These are phyloP conservation scores for Diaporthe nobilis DNA, from an alignment of 2,329 filamentous ascomycete species.

Conservation along the genomic window DNA sequence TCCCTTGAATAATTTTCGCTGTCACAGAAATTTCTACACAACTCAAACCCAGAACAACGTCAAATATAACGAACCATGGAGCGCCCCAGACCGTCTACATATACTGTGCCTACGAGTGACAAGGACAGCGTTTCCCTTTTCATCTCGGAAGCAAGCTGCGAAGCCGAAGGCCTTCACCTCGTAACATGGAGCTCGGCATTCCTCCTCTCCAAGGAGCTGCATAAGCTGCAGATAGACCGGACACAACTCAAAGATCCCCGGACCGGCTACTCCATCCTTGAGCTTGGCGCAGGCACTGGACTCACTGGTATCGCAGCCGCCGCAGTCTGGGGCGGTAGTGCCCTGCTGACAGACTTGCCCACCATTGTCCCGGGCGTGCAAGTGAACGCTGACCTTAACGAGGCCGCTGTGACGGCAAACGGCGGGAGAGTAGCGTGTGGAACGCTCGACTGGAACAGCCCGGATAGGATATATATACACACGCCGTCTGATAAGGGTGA, in stretches of 20 bases:
- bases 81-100: slow-evolving; percentile 12
- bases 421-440: slow-evolving; percentile 31
- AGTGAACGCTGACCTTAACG: slow-evolving; percentile 38
- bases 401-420: slow-evolving; percentile 3
- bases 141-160: slow-evolving; percentile 39
- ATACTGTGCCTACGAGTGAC: slow-evolving; percentile 25
- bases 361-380: slow-evolving; percentile 41
- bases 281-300: slow-evolving; percentile 41
- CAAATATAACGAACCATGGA: slow-evolving; percentile 14
- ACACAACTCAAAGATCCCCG: neutral
- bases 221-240: slow-evolving; percentile 32
- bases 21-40: neutral
- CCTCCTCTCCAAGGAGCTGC: slow-evolving; percentile 39
- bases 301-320: slow-evolving; percentile 37
- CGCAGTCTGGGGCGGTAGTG: slow-evolving; percentile 32
- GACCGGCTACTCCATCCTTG: slow-evolving; percentile 30
- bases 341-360: slow-evolving; percentile 39
- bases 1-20: neutral
- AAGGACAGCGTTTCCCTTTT: slow-evolving; percentile 26
- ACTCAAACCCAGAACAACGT: neutral
- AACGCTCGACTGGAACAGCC: slow-evolving; percentile 39
- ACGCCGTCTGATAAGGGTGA: neutral
- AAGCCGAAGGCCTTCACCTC: slow-evolving; percentile 37
- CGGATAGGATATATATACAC: slow-evolving; percentile 26
- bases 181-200: slow-evolving; percentile 41